These are phyloP conservation scores for Psilocybe cyanescens DNA, from an alignment of 768 basidiomycete species.

Conservation along the genomic window DNA sequence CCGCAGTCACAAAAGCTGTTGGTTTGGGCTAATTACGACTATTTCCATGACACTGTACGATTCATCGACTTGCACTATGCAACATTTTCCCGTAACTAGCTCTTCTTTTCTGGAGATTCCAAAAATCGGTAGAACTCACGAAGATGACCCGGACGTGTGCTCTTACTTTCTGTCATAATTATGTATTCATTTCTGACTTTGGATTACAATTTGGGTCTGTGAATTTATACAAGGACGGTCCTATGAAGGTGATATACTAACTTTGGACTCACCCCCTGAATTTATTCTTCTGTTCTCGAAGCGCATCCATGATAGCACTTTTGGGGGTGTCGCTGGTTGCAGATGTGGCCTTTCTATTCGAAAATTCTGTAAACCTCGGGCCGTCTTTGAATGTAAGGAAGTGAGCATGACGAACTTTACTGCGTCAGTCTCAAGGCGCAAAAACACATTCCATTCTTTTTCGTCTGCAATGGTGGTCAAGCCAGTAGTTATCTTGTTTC, in stretches of 20 bases:
- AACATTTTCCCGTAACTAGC: neutral
- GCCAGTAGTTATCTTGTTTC: slow-evolving; percentile 73
- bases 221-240: neutral
- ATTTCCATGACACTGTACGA: slow-evolving; percentile 7
- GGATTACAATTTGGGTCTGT: slow-evolving; percentile 19
- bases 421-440: slow-evolving; percentile 69
- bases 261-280: slow-evolving; percentile 59
- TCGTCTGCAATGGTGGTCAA: slow-evolving; percentile 91
- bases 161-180: neutral
- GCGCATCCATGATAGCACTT: slow-evolving; percentile 68
- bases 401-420: slow-evolving; percentile 55
- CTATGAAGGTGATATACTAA: neutral
- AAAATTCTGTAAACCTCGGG: slow-evolving; percentile 5
- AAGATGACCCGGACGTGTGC: neutral
- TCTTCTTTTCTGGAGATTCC: neutral
- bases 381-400: neutral
- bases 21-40: slow-evolving; percentile 42
- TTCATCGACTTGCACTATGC: neutral
- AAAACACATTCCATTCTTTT: slow-evolving; percentile 95
- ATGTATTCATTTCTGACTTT: slow-evolving; percentile 5
- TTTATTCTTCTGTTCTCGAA: slow-evolving; percentile 86
- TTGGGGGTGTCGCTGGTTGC: slow-evolving; percentile 44
- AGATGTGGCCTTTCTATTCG: slow-evolving; percentile 52
- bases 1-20: slow-evolving; percentile 69
- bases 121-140: neutral